Conservation (phyloP, 2,329 filamentous ascomycete genomes). For the Coniochaeta prunicola region DNA sequence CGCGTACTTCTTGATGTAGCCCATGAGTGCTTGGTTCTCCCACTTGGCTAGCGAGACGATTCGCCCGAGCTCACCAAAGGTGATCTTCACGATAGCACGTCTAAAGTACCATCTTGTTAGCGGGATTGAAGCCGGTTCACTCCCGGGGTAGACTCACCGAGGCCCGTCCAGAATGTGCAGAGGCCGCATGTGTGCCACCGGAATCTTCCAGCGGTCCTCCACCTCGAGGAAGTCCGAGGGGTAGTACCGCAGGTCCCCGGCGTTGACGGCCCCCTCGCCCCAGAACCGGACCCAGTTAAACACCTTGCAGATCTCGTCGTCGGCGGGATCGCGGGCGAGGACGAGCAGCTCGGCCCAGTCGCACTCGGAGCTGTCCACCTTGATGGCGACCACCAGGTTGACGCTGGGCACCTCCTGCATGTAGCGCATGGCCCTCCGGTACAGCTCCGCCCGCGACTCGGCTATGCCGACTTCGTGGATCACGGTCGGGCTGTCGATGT, state of each 20-base stretch:
- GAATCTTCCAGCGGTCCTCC: conserved; percentile 1
- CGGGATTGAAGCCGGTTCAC: background rate
- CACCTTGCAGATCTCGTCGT: background rate
- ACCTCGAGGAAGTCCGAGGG: background rate
- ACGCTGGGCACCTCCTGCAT: background rate
- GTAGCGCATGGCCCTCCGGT: background rate
- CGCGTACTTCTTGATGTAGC: background rate
- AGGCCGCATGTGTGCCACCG: background rate
- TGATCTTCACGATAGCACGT: background rate
- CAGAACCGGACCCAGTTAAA: background rate
- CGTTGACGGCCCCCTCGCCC: background rate
- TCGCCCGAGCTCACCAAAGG: background rate
- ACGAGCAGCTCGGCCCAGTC: background rate
- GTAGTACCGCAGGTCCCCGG: background rate
- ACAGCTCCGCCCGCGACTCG: background rate
- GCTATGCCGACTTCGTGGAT: background rate
- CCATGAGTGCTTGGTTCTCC: conserved; percentile 1
- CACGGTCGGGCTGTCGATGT: background rate
- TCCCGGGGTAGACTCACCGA: background rate
- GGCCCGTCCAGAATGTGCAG: background rate
- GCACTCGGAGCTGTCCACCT: conserved; percentile 1
- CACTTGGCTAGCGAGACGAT: background rate
- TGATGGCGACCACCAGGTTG: background rate
- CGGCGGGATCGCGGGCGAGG: background rate
- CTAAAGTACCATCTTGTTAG: background rate